A percentile compares a stretch with the other conserved stretches of the same genome.
Conservation (phyloP, 371 early-diverging fungal species). For the Apophysomyces trapeziformis region DNA sequence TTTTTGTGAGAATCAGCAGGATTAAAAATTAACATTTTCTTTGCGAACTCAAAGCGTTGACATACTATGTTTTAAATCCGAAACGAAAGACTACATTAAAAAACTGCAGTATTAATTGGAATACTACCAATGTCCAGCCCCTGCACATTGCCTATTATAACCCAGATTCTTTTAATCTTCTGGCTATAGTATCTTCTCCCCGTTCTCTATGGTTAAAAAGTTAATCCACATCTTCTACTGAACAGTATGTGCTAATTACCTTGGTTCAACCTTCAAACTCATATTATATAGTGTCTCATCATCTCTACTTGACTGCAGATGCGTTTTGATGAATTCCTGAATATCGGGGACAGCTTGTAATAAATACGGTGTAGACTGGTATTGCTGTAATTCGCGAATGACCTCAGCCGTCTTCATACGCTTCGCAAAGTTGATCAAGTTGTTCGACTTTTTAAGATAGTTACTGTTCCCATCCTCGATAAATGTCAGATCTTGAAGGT, state of each 20-base stretch:
- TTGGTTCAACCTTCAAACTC: conserved; percentile 73
- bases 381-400: conserved; percentile 90
- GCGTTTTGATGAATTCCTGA: conserved; percentile 76
- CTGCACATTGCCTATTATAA: conserved; percentile 50
- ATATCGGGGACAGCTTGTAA: conserved; percentile 80
- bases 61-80: too few species aligned
- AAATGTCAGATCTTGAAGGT: conserved; percentile 90
- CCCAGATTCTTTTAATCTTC: conserved; percentile 65
- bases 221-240: too few species aligned
- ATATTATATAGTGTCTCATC: conserved; percentile 73
- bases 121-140: too few species aligned
- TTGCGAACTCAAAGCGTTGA: too few species aligned
- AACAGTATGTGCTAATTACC: conserved; percentile 27
- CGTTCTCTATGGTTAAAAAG: too few species aligned
- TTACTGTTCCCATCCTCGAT: conserved; percentile 93
- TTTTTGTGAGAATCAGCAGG: too few species aligned
- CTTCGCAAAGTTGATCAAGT: conserved; percentile 91
- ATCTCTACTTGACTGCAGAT: conserved; percentile 65
- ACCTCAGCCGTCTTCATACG: conserved; percentile 84
- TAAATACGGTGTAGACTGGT: conserved; percentile 83
- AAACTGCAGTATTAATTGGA: too few species aligned
- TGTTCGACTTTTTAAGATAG: conserved; percentile 58
- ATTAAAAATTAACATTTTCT: too few species aligned
- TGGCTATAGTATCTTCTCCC: conserved; percentile 67
- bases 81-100: too few species aligned